Conservation (phyloP, 257 asterid genomes). For the Perilla frutescens region DNA sequence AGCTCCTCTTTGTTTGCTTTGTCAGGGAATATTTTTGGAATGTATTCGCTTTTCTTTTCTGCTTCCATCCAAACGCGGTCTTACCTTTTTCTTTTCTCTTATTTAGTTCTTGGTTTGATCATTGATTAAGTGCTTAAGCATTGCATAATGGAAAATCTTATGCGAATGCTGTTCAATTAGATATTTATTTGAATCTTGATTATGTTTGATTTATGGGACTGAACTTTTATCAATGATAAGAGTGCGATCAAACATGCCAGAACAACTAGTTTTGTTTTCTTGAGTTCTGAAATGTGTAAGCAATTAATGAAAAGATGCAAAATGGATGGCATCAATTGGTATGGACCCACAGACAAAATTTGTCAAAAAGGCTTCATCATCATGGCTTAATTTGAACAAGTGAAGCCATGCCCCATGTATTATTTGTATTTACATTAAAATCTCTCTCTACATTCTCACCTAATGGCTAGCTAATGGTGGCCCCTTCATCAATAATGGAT, state of each 20-base stretch:
- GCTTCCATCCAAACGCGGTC: constrained; percentile 7
- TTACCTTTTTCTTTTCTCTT: background rate
- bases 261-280: constrained; percentile 23
- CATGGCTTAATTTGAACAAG: constrained; percentile 20
- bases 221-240: background rate
- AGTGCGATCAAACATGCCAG: background rate
- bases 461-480: constrained; percentile 31
- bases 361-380: constrained; percentile 19
- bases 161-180: too few species aligned
- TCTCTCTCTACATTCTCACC: background rate
- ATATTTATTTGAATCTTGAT: background rate
- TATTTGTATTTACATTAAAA: too few species aligned
- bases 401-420: too few species aligned
- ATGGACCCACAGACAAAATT: constrained; percentile 28
- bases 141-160: background rate
- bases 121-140: too few species aligned
- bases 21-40: background rate
- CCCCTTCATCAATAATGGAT: constrained; percentile 24
- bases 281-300: background rate
- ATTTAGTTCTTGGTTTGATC: background rate
- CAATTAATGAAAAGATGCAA: background rate
- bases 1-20: background rate
- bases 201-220: background rate
- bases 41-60: background rate
- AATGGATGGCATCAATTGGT: background rate